Conservation (phyloP, 495 filamentous ascomycete genomes). For the Penicillium cosmopolitanum region DNA sequence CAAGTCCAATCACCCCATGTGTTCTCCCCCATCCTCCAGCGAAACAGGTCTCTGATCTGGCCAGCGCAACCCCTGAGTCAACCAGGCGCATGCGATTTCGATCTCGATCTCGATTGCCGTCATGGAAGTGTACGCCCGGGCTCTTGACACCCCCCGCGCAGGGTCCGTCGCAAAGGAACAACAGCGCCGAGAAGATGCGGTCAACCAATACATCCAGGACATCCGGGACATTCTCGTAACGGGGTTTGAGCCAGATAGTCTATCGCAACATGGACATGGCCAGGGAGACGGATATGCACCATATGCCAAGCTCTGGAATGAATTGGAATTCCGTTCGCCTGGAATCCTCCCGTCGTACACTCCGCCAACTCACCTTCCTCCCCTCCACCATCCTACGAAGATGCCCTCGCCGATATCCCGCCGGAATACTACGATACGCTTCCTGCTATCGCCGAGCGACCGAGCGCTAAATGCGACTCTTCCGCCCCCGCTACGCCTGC, state of each 20-base stretch:
- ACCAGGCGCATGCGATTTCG: slow-evolving; percentile 23
- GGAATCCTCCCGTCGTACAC: slow-evolving; percentile 25
- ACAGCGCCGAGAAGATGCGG: slow-evolving; percentile 8
- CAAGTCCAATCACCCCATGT: slow-evolving; percentile 21
- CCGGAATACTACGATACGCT: slow-evolving; percentile 47
- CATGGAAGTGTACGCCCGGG: slow-evolving; percentile 22
- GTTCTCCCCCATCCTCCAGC: slow-evolving; percentile 16
- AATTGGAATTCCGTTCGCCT: slow-evolving; percentile 21
- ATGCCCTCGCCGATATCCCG: slow-evolving; percentile 46
- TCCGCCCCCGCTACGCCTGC: slow-evolving; percentile 27
- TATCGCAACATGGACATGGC: too few relatives aligned
- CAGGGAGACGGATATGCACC: not conserved
- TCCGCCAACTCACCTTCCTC: slow-evolving; percentile 1
- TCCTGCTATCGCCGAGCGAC: slow-evolving; percentile 36
- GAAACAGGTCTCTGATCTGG: slow-evolving; percentile 22
- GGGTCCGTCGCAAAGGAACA: slow-evolving; percentile 7
- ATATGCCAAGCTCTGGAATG: slow-evolving; percentile 15
- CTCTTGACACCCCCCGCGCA: slow-evolving; percentile 7
- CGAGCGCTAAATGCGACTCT: slow-evolving; percentile 13
- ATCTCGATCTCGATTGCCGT: not conserved
- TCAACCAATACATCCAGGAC: slow-evolving; percentile 17
- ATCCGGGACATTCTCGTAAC: slow-evolving; percentile 17
- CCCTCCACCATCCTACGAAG: slow-evolving; percentile 47
- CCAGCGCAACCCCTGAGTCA: not conserved
- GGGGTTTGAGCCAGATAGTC: not conserved